Percentiles rank a stretch among this genome's conserved stretches.
These are phyloP conservation scores for Suillus sp. DNA, from an alignment of 768 basidiomycete species.

Conservation along the genomic window DNA sequence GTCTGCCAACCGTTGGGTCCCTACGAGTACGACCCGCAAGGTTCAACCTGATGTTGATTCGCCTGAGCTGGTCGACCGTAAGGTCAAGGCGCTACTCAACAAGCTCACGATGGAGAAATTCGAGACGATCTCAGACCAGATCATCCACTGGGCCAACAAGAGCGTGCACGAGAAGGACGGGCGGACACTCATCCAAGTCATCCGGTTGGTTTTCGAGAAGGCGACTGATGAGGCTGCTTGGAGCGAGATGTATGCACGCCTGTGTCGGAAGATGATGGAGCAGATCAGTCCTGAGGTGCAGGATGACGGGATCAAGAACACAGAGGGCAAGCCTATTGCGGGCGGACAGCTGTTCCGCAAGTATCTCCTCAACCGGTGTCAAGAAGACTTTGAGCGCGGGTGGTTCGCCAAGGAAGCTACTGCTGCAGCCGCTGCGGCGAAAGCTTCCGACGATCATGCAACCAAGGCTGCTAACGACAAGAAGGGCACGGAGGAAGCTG, in stretches of 20 bases:
- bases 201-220: conserved; percentile 95
- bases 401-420: conserved; percentile 90
- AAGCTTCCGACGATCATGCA: not conserved
- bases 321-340: conserved; percentile 85
- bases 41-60: conserved; percentile 57
- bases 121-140: conserved; percentile 93
- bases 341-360: conserved; percentile 96
- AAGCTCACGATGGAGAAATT: conserved; percentile 97
- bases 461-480: conserved; percentile 62
- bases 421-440: conserved; percentile 55
- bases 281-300: conserved; percentile 84
- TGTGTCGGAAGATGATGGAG: conserved; percentile 96
- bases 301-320: conserved; percentile 81
- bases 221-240: conserved; percentile 94
- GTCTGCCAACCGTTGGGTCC: conserved; percentile 85
- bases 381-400: conserved; percentile 60
- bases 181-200: conserved; percentile 92
- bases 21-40: conserved; percentile 46
- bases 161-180: conserved; percentile 92
- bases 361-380: conserved; percentile 81
- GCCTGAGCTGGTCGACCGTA: conserved; percentile 87
- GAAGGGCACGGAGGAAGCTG: conserved; percentile 56
- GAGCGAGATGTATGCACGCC: conserved; percentile 96
- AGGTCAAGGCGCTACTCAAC: conserved; percentile 90
- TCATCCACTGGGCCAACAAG: conserved; percentile 94